Conservation (phyloP, 169 alveolate genomes). For the Plasmodium vivax region DNA sequence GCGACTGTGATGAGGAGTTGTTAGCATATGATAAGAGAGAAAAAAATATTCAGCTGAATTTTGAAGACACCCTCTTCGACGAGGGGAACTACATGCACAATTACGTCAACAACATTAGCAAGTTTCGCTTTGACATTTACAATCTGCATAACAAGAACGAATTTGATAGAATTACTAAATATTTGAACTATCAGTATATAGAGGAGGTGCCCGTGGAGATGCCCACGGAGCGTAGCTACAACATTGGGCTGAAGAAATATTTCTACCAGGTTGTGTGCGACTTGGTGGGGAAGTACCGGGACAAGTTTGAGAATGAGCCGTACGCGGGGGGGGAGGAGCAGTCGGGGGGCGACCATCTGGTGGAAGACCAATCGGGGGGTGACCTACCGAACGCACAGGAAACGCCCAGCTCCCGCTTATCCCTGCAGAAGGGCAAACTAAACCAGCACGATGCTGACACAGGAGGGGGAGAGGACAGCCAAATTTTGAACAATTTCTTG, state of each 20-base stretch:
- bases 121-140: conserved; percentile 60
- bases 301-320: not conserved
- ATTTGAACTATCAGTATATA: conserved; percentile 48
- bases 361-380: not conserved
- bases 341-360: not conserved
- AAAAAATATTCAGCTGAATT: conserved; percentile 38
- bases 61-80: conserved; percentile 66
- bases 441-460: not conserved
- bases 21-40: conserved; percentile 64
- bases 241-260: conserved; percentile 33
- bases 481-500: conserved; percentile 12
- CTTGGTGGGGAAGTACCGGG: conserved; percentile 1
- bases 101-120: conserved; percentile 62
- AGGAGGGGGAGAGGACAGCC: not conserved
- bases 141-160: conserved; percentile 58
- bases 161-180: conserved; percentile 53
- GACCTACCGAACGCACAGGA: not conserved
- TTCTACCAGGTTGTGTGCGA: conserved; percentile 40
- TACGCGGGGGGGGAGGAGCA: not conserved
- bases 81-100: conserved; percentile 63
- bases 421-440: not conserved
- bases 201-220: conserved; percentile 19
- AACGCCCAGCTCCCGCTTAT: not conserved
- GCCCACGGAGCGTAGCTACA: conserved; percentile 31
- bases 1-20: conserved; percentile 40